Conservation (phyloP, 2,329 filamentous ascomycete genomes). For the Whalleya microplaca region DNA sequence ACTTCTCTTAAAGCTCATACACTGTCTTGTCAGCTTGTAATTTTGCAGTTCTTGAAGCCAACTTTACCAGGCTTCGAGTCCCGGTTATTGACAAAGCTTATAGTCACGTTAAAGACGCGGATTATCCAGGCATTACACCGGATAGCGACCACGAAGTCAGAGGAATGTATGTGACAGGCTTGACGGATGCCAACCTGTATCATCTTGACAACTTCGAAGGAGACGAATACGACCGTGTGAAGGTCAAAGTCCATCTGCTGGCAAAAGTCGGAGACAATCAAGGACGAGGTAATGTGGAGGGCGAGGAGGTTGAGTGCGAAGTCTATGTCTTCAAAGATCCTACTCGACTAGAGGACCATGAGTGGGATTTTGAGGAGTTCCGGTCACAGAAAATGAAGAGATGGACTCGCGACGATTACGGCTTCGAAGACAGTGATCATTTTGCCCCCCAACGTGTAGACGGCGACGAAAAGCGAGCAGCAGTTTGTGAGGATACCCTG, state of each 20-base stretch:
- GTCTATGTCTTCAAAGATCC: slow-evolving; percentile 67
- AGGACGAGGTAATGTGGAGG: slow-evolving; percentile 46
- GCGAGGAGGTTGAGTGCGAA: slow-evolving; percentile 55
- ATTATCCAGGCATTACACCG: slow-evolving; percentile 80
- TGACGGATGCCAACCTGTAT: slow-evolving; percentile 76
- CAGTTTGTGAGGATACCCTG: slow-evolving; percentile 28
- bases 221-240: slow-evolving; percentile 50
- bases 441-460: slow-evolving; percentile 30
- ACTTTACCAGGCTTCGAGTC: not conserved
- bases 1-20: not conserved
- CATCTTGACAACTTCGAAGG: slow-evolving; percentile 86
- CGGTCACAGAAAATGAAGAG: slow-evolving; percentile 68
- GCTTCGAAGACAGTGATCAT: slow-evolving; percentile 43
- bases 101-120: slow-evolving; percentile 64
- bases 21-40: not conserved
- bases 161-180: slow-evolving; percentile 75
- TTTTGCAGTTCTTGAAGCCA: too few species aligned
- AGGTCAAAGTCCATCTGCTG: slow-evolving; percentile 42
- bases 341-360: slow-evolving; percentile 64
- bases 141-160: slow-evolving; percentile 63
- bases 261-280: slow-evolving; percentile 41
- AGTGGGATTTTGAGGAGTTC: slow-evolving; percentile 92
- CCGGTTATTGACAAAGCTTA: slow-evolving; percentile 30
- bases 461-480: slow-evolving; percentile 26
- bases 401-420: slow-evolving; percentile 57